These are phyloP conservation scores for Oryza meridionalis DNA, from an alignment of 176 grass and related monocot species.

Conservation along the genomic window DNA sequence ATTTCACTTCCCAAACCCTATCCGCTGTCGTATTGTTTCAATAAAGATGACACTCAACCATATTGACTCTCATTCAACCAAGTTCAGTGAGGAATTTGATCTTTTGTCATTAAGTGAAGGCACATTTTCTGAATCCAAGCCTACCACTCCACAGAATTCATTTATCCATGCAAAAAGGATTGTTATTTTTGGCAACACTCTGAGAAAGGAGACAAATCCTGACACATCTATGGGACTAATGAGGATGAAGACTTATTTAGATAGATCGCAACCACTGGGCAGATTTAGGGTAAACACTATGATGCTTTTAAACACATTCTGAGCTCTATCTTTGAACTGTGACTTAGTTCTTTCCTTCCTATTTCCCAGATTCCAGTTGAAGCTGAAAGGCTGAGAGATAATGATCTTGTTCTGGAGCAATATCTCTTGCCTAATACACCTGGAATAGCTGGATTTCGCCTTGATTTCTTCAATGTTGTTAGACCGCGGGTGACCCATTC, in stretches of 20 bases:
- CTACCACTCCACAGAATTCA: slow-evolving; percentile 42
- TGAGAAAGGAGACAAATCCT: slow-evolving; percentile 63
- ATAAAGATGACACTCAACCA: slow-evolving; percentile 72
- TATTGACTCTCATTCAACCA: slow-evolving; percentile 47
- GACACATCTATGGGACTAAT: slow-evolving; percentile 69
- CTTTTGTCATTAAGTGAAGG: slow-evolving; percentile 76
- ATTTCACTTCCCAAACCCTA: slow-evolving; percentile 79
- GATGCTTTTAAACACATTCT: slow-evolving; percentile 29
- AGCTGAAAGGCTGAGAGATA: slow-evolving; percentile 78
- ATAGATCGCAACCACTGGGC: slow-evolving; percentile 63
- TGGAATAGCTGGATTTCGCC: slow-evolving; percentile 89
- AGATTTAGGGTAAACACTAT: slow-evolving; percentile 83
- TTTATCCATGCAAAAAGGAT: slow-evolving; percentile 94
- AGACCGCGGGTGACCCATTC: slow-evolving; percentile 82
- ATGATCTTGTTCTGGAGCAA: slow-evolving; percentile 90
- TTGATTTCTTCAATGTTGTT: slow-evolving; percentile 90
- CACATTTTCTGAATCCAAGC: slow-evolving; percentile 52
- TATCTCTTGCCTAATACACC: slow-evolving; percentile 77
- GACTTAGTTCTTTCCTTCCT: slow-evolving; percentile 36
- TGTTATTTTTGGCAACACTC: slow-evolving; percentile 75
- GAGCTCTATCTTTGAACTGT: slow-evolving; percentile 27
- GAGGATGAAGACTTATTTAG: slow-evolving; percentile 79
- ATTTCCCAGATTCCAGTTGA: slow-evolving; percentile 77
- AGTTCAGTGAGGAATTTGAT: slow-evolving; percentile 65
- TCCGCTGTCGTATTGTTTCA: slow-evolving; percentile 87